Percentiles rank a stretch among this genome's conserved stretches.
phyloP scores from a whole-genome alignment of 2,329 filamentous ascomycete species.

The Intubia oerlemansii region DNA sequence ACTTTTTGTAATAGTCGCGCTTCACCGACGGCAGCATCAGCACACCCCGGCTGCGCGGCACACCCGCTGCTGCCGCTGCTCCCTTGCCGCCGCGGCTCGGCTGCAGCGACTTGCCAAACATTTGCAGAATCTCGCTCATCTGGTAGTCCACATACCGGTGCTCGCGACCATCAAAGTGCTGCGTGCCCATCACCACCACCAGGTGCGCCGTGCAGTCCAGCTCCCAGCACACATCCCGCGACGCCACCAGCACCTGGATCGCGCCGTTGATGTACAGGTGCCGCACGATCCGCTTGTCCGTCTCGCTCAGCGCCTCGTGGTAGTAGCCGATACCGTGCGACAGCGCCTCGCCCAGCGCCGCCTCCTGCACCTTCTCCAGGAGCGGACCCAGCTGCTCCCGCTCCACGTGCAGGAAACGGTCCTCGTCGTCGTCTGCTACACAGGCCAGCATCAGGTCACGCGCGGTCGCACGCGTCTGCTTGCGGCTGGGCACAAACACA shows the following conservation, averaged over 20 bases:
- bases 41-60: constrained; percentile 78
- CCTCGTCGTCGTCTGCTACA: constrained; percentile 73
- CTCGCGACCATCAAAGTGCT: constrained; percentile 90
- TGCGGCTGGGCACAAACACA: constrained; percentile 80
- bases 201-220: constrained; percentile 72
- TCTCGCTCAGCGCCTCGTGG: constrained; percentile 75
- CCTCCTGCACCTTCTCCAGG: constrained; percentile 66
- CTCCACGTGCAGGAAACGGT: constrained; percentile 70
- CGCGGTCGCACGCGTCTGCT: constrained; percentile 76
- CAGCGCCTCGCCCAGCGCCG: constrained; percentile 68
- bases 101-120: constrained; percentile 86
- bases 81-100: constrained; percentile 60
- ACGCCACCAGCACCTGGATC: constrained; percentile 59
- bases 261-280: constrained; percentile 79
- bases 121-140: constrained; percentile 82
- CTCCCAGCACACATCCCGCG: constrained; percentile 90
- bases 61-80: background rate
- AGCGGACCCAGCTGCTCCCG: constrained; percentile 64
- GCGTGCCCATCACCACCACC: constrained; percentile 91
- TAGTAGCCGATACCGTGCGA: constrained; percentile 94
- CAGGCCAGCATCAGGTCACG: constrained; percentile 76
- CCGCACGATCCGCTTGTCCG: constrained; percentile 83
- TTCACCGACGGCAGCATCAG: constrained; percentile 90
- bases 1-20: constrained; percentile 97
- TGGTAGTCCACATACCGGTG: constrained; percentile 96